These are phyloP conservation scores for Hypoxylon sp. DNA, from an alignment of 2,329 filamentous ascomycete genomes.

Conservation along the genomic window DNA sequence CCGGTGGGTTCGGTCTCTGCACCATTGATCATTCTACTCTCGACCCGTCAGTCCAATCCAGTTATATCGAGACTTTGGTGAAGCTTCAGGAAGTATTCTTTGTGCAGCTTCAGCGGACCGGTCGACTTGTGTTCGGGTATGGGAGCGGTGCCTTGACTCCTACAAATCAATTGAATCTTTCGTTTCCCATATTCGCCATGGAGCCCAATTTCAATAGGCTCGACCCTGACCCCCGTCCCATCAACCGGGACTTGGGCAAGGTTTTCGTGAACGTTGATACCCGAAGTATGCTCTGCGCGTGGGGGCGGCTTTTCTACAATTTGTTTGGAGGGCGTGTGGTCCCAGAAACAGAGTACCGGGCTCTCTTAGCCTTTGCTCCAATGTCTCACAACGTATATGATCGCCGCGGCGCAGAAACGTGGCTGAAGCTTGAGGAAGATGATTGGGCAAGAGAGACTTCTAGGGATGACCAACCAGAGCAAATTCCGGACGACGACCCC, in stretches of 20 bases:
- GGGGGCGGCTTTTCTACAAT: conserved; percentile 14
- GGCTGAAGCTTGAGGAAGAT: conserved; percentile 6
- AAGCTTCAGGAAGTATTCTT: conserved; percentile 37
- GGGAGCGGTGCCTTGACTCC: not conserved
- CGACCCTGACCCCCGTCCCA: conserved; percentile 23
- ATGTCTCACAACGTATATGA: not conserved
- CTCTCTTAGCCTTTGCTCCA: conserved; percentile 4
- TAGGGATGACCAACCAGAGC: not conserved
- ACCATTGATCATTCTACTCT: not conserved
- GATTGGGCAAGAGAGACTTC: not conserved
- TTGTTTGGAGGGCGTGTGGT: conserved; percentile 1
- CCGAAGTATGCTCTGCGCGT: conserved; percentile 1
- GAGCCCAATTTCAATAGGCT: conserved; percentile 29
- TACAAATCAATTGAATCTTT: conserved; percentile 8
- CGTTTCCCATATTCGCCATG: conserved; percentile 27
- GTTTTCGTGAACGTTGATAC: conserved; percentile 6
- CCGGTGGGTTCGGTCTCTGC: not conserved
- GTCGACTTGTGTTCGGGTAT: not conserved
- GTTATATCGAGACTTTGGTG: conserved; percentile 21
- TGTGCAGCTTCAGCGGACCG: conserved; percentile 4
- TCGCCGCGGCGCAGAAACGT: conserved; percentile 7
- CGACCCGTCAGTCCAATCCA: conserved; percentile 8
- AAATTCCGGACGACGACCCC: not conserved
- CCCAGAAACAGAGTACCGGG: conserved; percentile 2
- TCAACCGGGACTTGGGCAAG: conserved; percentile 14